Evolutionary conservation across 2,329 filamentous ascomycete genomes (phyloP).

Genomic region (Diaporthe ilicicola): DNA sequence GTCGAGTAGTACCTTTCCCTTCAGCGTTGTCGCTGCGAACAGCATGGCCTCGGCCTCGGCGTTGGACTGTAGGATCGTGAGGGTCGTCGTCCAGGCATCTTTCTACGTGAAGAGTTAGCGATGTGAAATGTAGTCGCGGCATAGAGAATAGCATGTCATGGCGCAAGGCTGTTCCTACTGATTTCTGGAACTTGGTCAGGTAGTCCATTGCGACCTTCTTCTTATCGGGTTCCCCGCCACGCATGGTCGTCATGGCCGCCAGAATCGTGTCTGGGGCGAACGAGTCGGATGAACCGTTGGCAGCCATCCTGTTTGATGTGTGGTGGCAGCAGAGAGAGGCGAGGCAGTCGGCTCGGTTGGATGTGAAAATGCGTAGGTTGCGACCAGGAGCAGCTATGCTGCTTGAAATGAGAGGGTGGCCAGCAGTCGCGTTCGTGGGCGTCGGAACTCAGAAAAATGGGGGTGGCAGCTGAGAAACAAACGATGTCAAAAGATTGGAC

Average conservation of each 20-base stretch:
- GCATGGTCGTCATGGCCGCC: constrained; percentile 90
- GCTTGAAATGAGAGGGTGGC: constrained; percentile 26
- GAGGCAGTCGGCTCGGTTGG: constrained; percentile 36
- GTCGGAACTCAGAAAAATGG: constrained; percentile 15
- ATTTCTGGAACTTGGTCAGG: constrained; percentile 97
- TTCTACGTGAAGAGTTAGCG: constrained; percentile 61
- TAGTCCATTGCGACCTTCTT: constrained; percentile 85
- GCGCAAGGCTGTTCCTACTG: constrained; percentile 64
- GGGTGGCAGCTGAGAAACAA: constrained; percentile 1
- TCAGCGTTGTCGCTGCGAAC: constrained; percentile 95
- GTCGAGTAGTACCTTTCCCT: constrained; percentile 82
- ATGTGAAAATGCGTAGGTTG: constrained; percentile 36
- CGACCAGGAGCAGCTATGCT: constrained; percentile 30
- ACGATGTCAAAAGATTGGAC: neutral
- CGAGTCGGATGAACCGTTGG: constrained; percentile 70
- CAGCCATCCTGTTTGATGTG: constrained; percentile 65
- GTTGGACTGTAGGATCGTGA: constrained; percentile 84
- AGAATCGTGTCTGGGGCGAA: constrained; percentile 82
- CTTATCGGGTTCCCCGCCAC: constrained; percentile 84
- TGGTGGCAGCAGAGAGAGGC: constrained; percentile 34
- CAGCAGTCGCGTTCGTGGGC: constrained; percentile 7
- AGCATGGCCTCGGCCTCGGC: constrained; percentile 86
- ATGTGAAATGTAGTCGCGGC: neutral
- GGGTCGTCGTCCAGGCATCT: constrained; percentile 89
- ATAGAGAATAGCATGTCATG: neutral